Evolutionary conservation across 805 yeast genomes (phyloP).

Genomic region (Monosporozyma servazzii): DNA sequence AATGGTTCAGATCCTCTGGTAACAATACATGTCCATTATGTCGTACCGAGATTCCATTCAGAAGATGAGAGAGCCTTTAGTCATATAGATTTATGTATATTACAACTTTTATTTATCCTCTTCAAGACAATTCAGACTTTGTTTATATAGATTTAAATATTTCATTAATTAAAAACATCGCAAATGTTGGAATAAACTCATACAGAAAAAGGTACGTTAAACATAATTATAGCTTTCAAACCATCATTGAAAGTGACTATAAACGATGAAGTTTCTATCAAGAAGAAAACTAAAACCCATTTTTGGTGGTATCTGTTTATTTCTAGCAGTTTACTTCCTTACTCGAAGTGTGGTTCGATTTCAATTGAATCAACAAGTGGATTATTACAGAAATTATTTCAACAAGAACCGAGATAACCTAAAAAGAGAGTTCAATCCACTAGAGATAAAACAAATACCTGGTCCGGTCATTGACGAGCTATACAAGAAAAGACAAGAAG

Average conservation of each 20-base stretch:
- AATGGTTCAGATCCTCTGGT: conserved; percentile 95
- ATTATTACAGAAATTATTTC: conserved; percentile 22
- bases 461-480: conserved; percentile 18
- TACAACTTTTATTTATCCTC: background rate
- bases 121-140: background rate
- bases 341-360: conserved; percentile 20
- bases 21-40: conserved; percentile 92
- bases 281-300: conserved; percentile 19
- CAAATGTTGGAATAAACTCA: background rate
- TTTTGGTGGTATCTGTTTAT: conserved; percentile 6
- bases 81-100: background rate
- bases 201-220: background rate
- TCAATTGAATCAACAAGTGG: conserved; percentile 25
- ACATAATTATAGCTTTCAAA: background rate
- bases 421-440: conserved; percentile 19
- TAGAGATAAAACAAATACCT: conserved; percentile 26
- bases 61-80: conserved; percentile 12
- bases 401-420: conserved; percentile 20
- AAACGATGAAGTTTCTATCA: conserved; percentile 13
- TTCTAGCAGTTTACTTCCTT: conserved; percentile 8
- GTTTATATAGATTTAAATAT: background rate
- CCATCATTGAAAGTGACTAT: background rate
- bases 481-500: conserved; percentile 9
- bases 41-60: conserved; percentile 38
- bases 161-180: background rate